Conservation (phyloP, 768 basidiomycete species). For the Xanthoconium purpureum region DNA sequence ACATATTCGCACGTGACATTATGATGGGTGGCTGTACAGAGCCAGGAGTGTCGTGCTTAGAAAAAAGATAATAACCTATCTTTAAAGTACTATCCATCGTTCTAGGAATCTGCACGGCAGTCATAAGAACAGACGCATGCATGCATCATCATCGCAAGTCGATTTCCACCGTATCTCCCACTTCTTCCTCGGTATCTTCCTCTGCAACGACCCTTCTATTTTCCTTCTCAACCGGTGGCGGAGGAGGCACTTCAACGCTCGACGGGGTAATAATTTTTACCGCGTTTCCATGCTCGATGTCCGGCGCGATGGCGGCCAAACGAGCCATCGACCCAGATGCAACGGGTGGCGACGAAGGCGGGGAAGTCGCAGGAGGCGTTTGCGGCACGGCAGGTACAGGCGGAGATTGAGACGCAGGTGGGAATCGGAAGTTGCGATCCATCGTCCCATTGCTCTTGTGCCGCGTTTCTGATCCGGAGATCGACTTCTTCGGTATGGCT, state of each 20-base stretch:
- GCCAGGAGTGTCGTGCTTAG: neutral
- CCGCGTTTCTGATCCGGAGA: constrained; percentile 14
- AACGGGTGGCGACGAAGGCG: constrained; percentile 24
- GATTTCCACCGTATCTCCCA: constrained; percentile 78
- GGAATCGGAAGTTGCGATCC: constrained; percentile 76
- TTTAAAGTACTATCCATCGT: constrained; percentile 4
- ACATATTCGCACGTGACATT: constrained; percentile 13
- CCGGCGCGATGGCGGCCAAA: neutral
- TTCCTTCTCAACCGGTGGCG: constrained; percentile 78
- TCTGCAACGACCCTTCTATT: constrained; percentile 40
- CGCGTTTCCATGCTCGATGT: constrained; percentile 8
- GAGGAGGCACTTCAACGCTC: constrained; percentile 74
- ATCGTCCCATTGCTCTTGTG: constrained; percentile 68
- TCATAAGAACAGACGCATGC: neutral
- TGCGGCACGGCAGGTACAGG: constrained; percentile 5
- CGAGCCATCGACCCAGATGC: constrained; percentile 23
- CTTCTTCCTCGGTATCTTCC: constrained; percentile 66
- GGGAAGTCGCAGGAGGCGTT: constrained; percentile 27
- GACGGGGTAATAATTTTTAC: constrained; percentile 51
- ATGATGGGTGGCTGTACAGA: constrained; percentile 3
- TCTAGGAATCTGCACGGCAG: neutral
- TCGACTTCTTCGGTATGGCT: constrained; percentile 21
- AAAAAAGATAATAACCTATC: constrained; percentile 7
- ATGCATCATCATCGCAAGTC: constrained; percentile 43
- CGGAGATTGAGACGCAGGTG: constrained; percentile 29